Percentiles rank a stretch among this genome's conserved stretches.
phyloP scores from a whole-genome alignment of 73 alveolate species.

The Paramecium primaurelia region DNA sequence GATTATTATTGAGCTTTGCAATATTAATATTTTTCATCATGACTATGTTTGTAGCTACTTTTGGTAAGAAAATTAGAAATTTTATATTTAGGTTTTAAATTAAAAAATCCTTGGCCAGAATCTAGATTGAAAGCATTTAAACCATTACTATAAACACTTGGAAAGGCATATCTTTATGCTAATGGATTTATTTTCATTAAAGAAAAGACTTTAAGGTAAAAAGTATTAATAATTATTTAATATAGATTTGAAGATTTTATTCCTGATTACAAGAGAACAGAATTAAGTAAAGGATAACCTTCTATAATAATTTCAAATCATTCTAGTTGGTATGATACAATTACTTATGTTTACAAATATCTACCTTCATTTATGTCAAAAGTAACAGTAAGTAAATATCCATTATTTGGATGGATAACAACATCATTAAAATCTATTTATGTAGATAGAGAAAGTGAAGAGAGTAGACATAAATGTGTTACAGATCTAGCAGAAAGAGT shows the following conservation, averaged over 20 bases:
- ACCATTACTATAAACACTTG: not conserved
- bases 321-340: constrained; percentile 75
- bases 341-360: constrained; percentile 57
- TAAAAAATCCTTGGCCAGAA: constrained; percentile 7
- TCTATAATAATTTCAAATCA: constrained; percentile 72
- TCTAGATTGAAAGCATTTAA: not conserved
- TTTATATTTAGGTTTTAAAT: not conserved
- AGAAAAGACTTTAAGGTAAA: not conserved
- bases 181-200: constrained; percentile 23
- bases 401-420: constrained; percentile 75
- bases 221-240: not conserved
- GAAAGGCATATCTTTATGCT: not conserved
- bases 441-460: constrained; percentile 75
- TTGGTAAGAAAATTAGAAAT: not conserved
- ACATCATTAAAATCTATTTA: constrained; percentile 75
- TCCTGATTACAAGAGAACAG: not conserved
- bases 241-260: constrained; percentile 18
- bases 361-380: constrained; percentile 72
- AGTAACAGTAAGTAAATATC: constrained; percentile 65
- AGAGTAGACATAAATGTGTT: constrained; percentile 59
- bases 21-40: not conserved
- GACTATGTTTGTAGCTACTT: not conserved
- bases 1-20: not conserved
- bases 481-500: constrained; percentile 68
- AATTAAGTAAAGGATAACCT: not conserved